These are phyloP conservation scores for Mycena rebaudengoi DNA, from an alignment of 768 basidiomycete genomes.

Conservation along the genomic window DNA sequence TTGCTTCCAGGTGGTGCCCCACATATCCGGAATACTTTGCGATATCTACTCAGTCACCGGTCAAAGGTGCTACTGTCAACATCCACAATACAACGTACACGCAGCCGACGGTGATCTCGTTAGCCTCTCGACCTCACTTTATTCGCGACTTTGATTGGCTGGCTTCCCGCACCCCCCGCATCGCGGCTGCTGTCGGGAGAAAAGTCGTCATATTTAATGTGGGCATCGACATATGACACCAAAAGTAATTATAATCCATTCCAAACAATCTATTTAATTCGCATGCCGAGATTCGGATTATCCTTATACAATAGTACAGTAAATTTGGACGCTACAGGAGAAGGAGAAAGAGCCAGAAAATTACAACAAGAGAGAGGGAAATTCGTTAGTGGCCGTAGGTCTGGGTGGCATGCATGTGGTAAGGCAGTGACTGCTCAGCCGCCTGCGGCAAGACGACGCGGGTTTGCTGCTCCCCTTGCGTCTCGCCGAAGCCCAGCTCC, in stretches of 20 bases:
- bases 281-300: conserved; percentile 20
- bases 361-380: conserved; percentile 20
- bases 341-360: conserved; percentile 15
- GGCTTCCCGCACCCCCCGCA: conserved; percentile 64
- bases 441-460: conserved; percentile 31
- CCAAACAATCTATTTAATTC: conserved; percentile 14
- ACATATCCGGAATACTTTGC: conserved; percentile 83
- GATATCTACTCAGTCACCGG: conserved; percentile 67
- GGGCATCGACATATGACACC: conserved; percentile 59
- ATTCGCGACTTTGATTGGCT: conserved; percentile 85
- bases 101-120: conserved; percentile 64
- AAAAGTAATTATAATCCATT: not conserved
- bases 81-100: conserved; percentile 73
- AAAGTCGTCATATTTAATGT: conserved; percentile 70
- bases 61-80: conserved; percentile 72
- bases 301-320: conserved; percentile 26
- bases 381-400: conserved; percentile 40
- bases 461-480: conserved; percentile 16
- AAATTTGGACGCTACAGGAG: conserved; percentile 26
- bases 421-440: conserved; percentile 37
- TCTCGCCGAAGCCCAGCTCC: conserved; percentile 74
- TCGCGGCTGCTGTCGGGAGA: conserved; percentile 73
- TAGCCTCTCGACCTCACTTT: conserved; percentile 70
- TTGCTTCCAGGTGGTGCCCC: conserved; percentile 78
- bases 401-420: conserved; percentile 40